Percentiles rank a stretch among this genome's conserved stretches.
phyloP scores from a whole-genome alignment of 768 basidiomycete species.

The Leccinum olivaceopallidum region DNA sequence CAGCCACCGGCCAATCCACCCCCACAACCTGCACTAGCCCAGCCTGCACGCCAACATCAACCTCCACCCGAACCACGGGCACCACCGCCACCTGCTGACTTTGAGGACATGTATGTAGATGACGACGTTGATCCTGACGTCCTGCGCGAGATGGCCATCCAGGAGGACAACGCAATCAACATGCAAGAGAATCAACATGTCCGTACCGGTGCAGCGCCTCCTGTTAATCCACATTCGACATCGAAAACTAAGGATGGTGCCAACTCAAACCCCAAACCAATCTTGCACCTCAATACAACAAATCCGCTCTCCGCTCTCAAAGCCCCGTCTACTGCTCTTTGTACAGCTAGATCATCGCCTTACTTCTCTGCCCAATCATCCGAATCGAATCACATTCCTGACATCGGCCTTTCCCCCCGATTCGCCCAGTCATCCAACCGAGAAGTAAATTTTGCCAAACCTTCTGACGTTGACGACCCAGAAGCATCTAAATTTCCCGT shows the following conservation, averaged over 20 bases:
- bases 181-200: background rate
- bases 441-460: slow-evolving; percentile 19
- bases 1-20: slow-evolving; percentile 14
- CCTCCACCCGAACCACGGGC: slow-evolving; percentile 5
- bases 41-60: slow-evolving; percentile 17
- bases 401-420: slow-evolving; percentile 34
- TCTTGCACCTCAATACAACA: background rate
- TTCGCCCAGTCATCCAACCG: slow-evolving; percentile 22
- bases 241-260: slow-evolving; percentile 5
- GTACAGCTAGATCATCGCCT: slow-evolving; percentile 12
- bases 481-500: slow-evolving; percentile 14
- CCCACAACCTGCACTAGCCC: slow-evolving; percentile 18
- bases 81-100: slow-evolving; percentile 15
- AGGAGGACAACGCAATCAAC: slow-evolving; percentile 18
- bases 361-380: slow-evolving; percentile 21
- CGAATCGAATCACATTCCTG: slow-evolving; percentile 16
- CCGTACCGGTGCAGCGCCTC: background rate
- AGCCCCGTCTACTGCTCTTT: slow-evolving; percentile 5
- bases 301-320: slow-evolving; percentile 14
- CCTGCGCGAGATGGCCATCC: slow-evolving; percentile 23
- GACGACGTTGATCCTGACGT: slow-evolving; percentile 33
- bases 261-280: slow-evolving; percentile 1
- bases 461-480: slow-evolving; percentile 35
- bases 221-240: background rate
- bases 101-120: slow-evolving; percentile 27